These are phyloP conservation scores for Emmonsiellopsis sp. DNA, from an alignment of 2,329 filamentous ascomycete species.

Conservation along the genomic window DNA sequence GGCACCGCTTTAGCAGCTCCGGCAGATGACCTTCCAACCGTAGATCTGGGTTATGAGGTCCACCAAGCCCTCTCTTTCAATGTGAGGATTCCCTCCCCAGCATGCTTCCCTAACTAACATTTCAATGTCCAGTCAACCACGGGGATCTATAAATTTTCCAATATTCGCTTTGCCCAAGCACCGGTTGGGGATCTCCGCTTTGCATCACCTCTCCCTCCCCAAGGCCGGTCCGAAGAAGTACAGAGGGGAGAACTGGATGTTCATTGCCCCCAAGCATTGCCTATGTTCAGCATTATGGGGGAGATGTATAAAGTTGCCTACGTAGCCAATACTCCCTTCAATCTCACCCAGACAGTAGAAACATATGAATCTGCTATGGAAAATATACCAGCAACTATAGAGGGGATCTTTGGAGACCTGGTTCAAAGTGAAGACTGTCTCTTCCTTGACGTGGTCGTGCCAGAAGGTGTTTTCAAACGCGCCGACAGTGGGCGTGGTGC, in stretches of 20 bases:
- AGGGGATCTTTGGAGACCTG: conserved; percentile 28
- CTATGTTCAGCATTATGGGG: background rate
- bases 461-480: conserved; percentile 9
- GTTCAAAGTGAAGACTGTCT: conserved; percentile 17
- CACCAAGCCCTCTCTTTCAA: conserved; percentile 29
- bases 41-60: conserved; percentile 45
- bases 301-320: background rate
- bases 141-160: conserved; percentile 41
- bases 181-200: conserved; percentile 41
- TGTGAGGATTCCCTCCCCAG: conserved; percentile 4
- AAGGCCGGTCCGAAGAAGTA: conserved; percentile 30
- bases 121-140: conserved; percentile 19
- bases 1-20: background rate
- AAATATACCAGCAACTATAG: too few species aligned
- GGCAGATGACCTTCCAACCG: conserved; percentile 13
- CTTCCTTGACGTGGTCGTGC: conserved; percentile 18
- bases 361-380: too few species aligned
- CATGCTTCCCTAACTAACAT: background rate
- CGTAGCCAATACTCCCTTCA: background rate
- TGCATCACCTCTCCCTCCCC: conserved; percentile 32
- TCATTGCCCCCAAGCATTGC: conserved; percentile 30
- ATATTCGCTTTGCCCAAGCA: conserved; percentile 44
- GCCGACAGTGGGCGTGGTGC: conserved; percentile 10
- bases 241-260: conserved; percentile 31
- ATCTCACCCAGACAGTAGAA: background rate